These are phyloP conservation scores for Alternaria panax DNA, from an alignment of 2,329 filamentous ascomycete genomes.

Conservation along the genomic window DNA sequence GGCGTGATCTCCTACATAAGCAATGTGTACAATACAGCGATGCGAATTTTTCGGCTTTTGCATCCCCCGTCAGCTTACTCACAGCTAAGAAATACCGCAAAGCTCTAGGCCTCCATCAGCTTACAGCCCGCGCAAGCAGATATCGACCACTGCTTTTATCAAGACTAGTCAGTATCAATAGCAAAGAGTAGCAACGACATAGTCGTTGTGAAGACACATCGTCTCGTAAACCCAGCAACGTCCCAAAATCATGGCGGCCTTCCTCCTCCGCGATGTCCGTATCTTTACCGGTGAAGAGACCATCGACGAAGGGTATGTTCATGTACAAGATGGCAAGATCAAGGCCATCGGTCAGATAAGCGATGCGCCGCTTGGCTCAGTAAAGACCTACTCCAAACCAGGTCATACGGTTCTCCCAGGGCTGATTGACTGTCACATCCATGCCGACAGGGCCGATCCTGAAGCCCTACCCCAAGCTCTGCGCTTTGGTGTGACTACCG, in stretches of 20 bases:
- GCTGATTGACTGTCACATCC: conserved; percentile 61
- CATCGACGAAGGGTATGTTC: conserved; percentile 52
- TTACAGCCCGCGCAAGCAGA: neutral
- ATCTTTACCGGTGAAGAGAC: conserved; percentile 57
- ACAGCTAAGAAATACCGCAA: neutral
- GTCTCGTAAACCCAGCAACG: neutral
- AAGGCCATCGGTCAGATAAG: conserved; percentile 35
- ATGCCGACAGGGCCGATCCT: conserved; percentile 53
- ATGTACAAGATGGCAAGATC: conserved; percentile 55
- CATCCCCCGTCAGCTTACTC: neutral
- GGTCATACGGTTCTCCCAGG: conserved; percentile 59
- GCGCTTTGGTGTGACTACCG: conserved; percentile 61
- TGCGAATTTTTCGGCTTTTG: neutral
- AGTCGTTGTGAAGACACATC: neutral
- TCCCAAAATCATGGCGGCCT: conserved; percentile 39
- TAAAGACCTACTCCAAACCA: conserved; percentile 52
- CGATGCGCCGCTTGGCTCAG: conserved; percentile 19
- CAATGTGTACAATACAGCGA: neutral
- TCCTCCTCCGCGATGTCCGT: conserved; percentile 54
- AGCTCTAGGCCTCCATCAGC: neutral
- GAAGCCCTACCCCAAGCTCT: conserved; percentile 55
- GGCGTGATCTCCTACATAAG: neutral
- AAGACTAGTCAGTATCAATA: neutral
- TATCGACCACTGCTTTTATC: neutral
- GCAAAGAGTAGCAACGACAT: neutral